Percentiles rank a stretch among this genome's conserved stretches.
Evolutionary conservation across 768 basidiomycete genomes (phyloP).

Genomic region (Vararia minispora): DNA sequence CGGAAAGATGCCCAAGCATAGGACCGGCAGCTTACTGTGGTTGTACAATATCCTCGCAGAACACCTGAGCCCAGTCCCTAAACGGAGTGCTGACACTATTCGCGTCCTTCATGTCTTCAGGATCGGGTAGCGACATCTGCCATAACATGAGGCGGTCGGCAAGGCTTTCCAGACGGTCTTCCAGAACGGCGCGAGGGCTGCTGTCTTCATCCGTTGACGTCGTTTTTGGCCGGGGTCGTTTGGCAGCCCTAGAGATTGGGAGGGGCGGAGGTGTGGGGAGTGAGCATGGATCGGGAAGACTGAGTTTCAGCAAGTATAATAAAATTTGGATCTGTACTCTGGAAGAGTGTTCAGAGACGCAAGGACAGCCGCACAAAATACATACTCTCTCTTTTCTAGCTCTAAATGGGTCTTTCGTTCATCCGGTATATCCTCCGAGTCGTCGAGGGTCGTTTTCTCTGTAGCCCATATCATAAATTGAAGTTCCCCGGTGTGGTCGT

Average conservation of each 20-base stretch:
- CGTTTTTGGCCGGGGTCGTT: slow-evolving; percentile 18
- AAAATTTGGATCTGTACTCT: slow-evolving; percentile 73
- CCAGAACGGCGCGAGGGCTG: slow-evolving; percentile 17
- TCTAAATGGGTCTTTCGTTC: slow-evolving; percentile 24
- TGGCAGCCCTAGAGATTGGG: slow-evolving; percentile 14
- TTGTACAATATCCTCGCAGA: slow-evolving; percentile 59
- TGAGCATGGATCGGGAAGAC: slow-evolving; percentile 37
- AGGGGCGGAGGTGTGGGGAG: slow-evolving; percentile 14
- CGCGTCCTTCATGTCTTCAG: slow-evolving; percentile 16
- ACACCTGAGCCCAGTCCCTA: slow-evolving; percentile 65
- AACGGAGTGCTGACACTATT: slow-evolving; percentile 7
- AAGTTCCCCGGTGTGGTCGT: too few species aligned
- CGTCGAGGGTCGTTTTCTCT: too few species aligned
- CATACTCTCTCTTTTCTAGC: slow-evolving; percentile 33
- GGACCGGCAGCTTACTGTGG: slow-evolving; percentile 34
- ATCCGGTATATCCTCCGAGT: too few species aligned
- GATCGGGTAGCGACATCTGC: slow-evolving; percentile 45
- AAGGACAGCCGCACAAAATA: slow-evolving; percentile 12
- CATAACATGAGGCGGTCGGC: slow-evolving; percentile 68
- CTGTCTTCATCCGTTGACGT: slow-evolving; percentile 9
- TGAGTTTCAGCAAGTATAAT: slow-evolving; percentile 53
- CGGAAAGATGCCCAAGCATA: neutral
- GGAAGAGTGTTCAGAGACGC: neutral
- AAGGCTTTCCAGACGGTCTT: slow-evolving; percentile 58
- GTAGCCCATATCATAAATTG: too few species aligned